Evolutionary conservation across 768 basidiomycete species (phyloP), one percentile per base, ranked within the genome.

Genomic region (Exidia glandulosa): DNA sequence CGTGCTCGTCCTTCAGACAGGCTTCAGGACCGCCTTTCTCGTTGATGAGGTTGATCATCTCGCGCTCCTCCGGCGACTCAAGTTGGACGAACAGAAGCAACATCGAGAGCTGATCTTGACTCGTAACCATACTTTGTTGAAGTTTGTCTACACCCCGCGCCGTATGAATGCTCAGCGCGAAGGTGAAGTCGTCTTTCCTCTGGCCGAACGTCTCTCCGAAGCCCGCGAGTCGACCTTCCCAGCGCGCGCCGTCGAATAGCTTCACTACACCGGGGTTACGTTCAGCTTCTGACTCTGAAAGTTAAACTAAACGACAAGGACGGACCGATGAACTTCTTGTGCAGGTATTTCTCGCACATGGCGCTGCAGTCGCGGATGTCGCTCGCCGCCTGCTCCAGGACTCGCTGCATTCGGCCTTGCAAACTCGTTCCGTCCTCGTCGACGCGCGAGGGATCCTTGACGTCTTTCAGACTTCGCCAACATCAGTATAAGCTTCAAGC

Each of bases 301-400:
- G n/a, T n/a, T n/a, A 19, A 16, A 9, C n/a, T 13, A 27, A 9
- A 19, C 23, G 41, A 13, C 16, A 9, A 4, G 16, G 12, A 9
- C 73, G 14, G 19, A 73, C 66, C 71, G 4, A 79, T 62, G 52
- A 78, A 70, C n/a, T 71, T 68, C 57, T 77, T 77, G 62, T 78
- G 79, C 34, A 74, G 58, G 59, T 80, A 81, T 1, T 69, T 69
- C 58, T 82, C 79, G 61, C 78, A 78, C 10, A 69, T 71, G 32
- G 76, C 76, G 2, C 74, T 76, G 61, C 77, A 78, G 7, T 69
- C 66, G 60, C 73, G 75, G 50, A 80, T 76, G 57, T 79, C 75
- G 5, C 70, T 57, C 3, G 72, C 77, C 3, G 77, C 74, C 0
- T 57, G 47, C 32, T 68, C 59, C 58, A 68, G 64, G 13, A 72